Conservation (phyloP, 148 eudicot species). For the Camellia japonica region DNA sequence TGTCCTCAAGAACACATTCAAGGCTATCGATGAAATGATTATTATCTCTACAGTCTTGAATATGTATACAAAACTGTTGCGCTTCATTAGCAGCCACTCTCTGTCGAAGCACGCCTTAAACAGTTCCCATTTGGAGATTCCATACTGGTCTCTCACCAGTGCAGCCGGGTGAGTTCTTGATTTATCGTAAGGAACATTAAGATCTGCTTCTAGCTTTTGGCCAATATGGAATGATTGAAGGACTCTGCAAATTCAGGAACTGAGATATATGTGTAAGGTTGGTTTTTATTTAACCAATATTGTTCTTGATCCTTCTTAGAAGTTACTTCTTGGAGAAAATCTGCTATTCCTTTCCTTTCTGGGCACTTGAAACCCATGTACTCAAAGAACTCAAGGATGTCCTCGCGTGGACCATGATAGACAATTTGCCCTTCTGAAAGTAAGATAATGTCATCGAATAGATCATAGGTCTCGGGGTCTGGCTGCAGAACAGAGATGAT, state of each 20-base stretch:
- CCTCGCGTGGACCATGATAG: slow-evolving; percentile 71
- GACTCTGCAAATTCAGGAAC: slow-evolving; percentile 46
- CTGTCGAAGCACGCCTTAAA: slow-evolving; percentile 60
- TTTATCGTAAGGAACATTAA: slow-evolving; percentile 55
- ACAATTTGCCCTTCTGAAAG: slow-evolving; percentile 68
- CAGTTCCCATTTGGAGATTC: slow-evolving; percentile 52
- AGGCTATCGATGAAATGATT: slow-evolving; percentile 48
- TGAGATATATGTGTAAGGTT: slow-evolving; percentile 46
- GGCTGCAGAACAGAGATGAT: slow-evolving; percentile 70
- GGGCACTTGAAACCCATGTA: slow-evolving; percentile 73
- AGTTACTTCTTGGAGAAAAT: slow-evolving; percentile 79
- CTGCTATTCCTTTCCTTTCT: slow-evolving; percentile 71
- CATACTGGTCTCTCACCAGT: slow-evolving; percentile 51
- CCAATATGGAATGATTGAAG: slow-evolving; percentile 54
- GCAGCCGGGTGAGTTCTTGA: slow-evolving; percentile 57
- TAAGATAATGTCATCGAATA: slow-evolving; percentile 70
- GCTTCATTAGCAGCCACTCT: slow-evolving; percentile 71
- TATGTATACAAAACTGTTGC: slow-evolving; percentile 52
- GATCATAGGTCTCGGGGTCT: slow-evolving; percentile 64
- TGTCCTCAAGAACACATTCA: slow-evolving; percentile 59
- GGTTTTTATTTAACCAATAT: slow-evolving; percentile 49
- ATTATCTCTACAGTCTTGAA: slow-evolving; percentile 69
- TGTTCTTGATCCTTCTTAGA: slow-evolving; percentile 76
- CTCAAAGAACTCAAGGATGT: slow-evolving; percentile 55
- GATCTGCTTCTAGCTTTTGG: slow-evolving; percentile 35